These are phyloP conservation scores for Macrolepiota albuminosa DNA, from an alignment of 768 basidiomycete genomes.

Conservation along the genomic window DNA sequence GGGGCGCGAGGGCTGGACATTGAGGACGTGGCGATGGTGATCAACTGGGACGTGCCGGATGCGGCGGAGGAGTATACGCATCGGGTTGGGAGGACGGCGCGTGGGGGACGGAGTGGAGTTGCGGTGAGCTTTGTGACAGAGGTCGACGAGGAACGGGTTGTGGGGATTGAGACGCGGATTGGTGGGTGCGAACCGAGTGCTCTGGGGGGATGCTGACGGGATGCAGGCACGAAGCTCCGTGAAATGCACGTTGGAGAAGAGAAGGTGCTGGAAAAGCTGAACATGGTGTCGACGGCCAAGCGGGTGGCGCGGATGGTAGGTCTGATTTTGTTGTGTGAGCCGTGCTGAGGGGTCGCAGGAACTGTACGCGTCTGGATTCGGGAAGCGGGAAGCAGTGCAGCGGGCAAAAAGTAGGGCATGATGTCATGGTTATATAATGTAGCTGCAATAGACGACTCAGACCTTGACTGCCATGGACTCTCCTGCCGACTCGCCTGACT, in stretches of 20 bases:
- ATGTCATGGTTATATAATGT: constrained; percentile 14
- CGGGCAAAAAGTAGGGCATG: constrained; percentile 43
- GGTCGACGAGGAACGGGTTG: constrained; percentile 78
- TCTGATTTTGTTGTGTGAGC: not conserved
- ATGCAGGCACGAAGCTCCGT: constrained; percentile 63
- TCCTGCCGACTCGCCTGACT: constrained; percentile 32
- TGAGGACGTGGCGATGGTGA: constrained; percentile 90
- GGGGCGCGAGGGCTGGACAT: constrained; percentile 95
- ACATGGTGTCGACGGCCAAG: constrained; percentile 88
- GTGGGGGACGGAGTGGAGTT: constrained; percentile 84
- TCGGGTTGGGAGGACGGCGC: constrained; percentile 89
- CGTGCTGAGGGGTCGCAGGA: constrained; percentile 42
- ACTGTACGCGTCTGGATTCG: constrained; percentile 86
- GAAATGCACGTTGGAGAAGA: constrained; percentile 77
- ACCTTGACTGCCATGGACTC: constrained; percentile 30
- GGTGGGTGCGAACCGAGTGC: constrained; percentile 42
- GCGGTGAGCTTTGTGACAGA: constrained; percentile 96
- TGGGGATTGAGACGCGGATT: constrained; percentile 82
- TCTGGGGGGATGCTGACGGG: not conserved
- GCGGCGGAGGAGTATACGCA: constrained; percentile 95
- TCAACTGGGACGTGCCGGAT: constrained; percentile 95
- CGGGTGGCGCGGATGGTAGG: constrained; percentile 90
- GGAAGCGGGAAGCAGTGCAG: constrained; percentile 81
- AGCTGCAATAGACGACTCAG: not conserved
- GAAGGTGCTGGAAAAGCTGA: constrained; percentile 79